A percentile compares a stretch with the other conserved stretches of the same genome.
Evolutionary conservation across 2,329 filamentous ascomycete genomes (phyloP).

Genomic region (Cladosporium sp.): DNA sequence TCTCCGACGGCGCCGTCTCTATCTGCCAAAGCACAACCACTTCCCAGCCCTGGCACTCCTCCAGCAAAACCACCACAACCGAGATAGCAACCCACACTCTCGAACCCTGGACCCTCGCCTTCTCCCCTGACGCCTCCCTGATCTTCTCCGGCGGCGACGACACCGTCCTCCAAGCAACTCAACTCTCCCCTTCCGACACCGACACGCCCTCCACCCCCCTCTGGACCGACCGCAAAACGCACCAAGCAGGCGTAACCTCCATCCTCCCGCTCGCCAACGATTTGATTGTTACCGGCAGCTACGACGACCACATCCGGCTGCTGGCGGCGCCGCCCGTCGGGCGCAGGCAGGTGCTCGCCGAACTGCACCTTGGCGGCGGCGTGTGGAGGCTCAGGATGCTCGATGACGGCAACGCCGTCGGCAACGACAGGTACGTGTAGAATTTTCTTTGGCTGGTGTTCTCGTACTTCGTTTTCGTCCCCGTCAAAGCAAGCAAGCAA

Average conservation of each 20-base stretch:
- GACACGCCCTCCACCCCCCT: slow-evolving; percentile 6
- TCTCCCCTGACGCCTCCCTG: slow-evolving; percentile 36
- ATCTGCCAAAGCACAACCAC: slow-evolving; percentile 22
- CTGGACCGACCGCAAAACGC: slow-evolving; percentile 52
- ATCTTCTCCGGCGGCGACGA: slow-evolving; percentile 71
- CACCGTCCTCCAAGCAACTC: slow-evolving; percentile 49
- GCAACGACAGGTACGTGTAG: neutral
- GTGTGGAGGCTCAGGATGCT: slow-evolving; percentile 80
- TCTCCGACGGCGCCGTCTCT: slow-evolving; percentile 59
- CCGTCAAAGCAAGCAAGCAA: neutral
- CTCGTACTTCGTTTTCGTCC: neutral
- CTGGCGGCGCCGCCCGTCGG: slow-evolving; percentile 40
- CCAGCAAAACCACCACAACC: slow-evolving; percentile 14
- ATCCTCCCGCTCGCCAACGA: slow-evolving; percentile 65
- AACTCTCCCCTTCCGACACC: slow-evolving; percentile 24
- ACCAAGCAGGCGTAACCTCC: slow-evolving; percentile 79
- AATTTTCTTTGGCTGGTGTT: neutral
- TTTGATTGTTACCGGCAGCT: slow-evolving; percentile 77
- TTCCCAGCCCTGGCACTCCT: slow-evolving; percentile 21
- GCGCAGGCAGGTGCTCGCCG: slow-evolving; percentile 51
- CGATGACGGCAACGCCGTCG: neutral
- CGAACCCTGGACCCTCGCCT: slow-evolving; percentile 69
- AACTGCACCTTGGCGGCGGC: slow-evolving; percentile 65
- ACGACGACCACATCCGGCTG: slow-evolving; percentile 77
- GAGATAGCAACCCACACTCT: slow-evolving; percentile 41